Conservation (phyloP, 139 green algal species). For the Chlamydomonas sp. region DNA sequence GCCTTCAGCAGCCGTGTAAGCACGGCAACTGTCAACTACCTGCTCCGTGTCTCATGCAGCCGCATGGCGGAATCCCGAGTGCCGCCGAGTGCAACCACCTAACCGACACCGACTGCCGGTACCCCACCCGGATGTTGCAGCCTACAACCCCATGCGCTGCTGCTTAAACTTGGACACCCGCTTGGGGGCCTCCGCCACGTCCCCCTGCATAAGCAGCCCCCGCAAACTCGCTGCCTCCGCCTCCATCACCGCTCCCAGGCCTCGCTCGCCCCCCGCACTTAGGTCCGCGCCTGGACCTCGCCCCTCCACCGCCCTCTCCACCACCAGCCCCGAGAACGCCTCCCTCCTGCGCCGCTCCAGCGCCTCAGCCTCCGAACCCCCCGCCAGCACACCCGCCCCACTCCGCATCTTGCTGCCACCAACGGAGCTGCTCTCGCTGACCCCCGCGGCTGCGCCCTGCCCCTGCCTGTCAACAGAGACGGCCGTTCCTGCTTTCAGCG, state of each 20-base stretch:
- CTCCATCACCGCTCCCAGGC: background rate
- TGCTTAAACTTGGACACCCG: slow-evolving; percentile 51
- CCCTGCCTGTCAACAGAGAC: background rate
- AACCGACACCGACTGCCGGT: no score
- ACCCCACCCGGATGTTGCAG: no score
- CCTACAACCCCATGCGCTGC: slow-evolving; percentile 24
- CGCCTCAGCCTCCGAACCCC: no score
- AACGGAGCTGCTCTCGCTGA: background rate
- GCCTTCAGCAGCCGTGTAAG: no score
- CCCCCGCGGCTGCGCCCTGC: background rate
- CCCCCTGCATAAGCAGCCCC: background rate
- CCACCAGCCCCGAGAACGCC: slow-evolving; percentile 12
- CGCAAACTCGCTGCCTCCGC: background rate
- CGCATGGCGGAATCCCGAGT: no score
- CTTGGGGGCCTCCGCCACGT: background rate
- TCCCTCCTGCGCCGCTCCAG: background rate
- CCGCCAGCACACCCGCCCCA: no score
- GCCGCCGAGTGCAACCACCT: no score
- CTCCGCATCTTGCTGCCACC: background rate
- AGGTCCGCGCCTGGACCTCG: no score
- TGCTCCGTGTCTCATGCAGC: no score
- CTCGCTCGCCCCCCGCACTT: background rate
- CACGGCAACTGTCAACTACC: no score
- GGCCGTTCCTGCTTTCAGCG: background rate
- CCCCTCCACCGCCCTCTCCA: background rate